phyloP scores from a whole-genome alignment of 371 early-diverging fungal genomes.

The Syncephalastrum contaminatum region DNA sequence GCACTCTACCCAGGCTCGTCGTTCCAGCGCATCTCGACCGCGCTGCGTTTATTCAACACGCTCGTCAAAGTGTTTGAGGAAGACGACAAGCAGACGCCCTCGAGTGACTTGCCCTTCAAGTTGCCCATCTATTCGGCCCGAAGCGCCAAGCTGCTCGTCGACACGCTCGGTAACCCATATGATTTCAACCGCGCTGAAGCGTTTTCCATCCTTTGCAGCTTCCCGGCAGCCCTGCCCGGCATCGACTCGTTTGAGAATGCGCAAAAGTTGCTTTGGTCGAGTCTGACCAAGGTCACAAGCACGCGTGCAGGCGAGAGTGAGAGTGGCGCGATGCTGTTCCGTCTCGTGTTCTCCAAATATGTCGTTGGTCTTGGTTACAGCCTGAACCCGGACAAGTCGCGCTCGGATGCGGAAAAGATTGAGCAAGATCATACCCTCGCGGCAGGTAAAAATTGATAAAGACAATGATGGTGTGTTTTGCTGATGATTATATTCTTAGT shows the following conservation, averaged over 20 bases:
- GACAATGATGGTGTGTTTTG: not conserved
- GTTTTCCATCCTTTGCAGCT: slow-evolving; percentile 59
- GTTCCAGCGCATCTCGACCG: slow-evolving; percentile 61
- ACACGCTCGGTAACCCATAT: slow-evolving; percentile 64
- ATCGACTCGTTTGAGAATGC: slow-evolving; percentile 41
- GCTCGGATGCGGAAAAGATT: too few species aligned
- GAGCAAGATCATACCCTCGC: too few species aligned
- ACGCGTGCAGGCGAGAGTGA: slow-evolving; percentile 82
- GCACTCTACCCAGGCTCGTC: slow-evolving; percentile 64
- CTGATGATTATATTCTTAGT: slow-evolving; percentile 3
- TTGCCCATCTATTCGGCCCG: slow-evolving; percentile 48
- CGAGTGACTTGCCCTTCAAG: slow-evolving; percentile 56
- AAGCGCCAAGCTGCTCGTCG: slow-evolving; percentile 52
- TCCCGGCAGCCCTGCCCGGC: slow-evolving; percentile 61
- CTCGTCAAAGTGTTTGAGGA: slow-evolving; percentile 58
- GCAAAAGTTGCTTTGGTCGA: slow-evolving; percentile 63
- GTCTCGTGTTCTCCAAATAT: slow-evolving; percentile 77
- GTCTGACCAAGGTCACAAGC: slow-evolving; percentile 61
- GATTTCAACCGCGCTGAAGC: slow-evolving; percentile 69
- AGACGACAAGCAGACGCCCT: slow-evolving; percentile 44
- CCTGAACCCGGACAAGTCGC: slow-evolving; percentile 33
- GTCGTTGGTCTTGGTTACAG: slow-evolving; percentile 56
- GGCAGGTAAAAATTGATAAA: not conserved
- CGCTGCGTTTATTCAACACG: slow-evolving; percentile 43
- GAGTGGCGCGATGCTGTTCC: slow-evolving; percentile 77